Evolutionary conservation across 257 asterid genomes (phyloP).

Genomic region (Fraxinus anomala): DNA sequence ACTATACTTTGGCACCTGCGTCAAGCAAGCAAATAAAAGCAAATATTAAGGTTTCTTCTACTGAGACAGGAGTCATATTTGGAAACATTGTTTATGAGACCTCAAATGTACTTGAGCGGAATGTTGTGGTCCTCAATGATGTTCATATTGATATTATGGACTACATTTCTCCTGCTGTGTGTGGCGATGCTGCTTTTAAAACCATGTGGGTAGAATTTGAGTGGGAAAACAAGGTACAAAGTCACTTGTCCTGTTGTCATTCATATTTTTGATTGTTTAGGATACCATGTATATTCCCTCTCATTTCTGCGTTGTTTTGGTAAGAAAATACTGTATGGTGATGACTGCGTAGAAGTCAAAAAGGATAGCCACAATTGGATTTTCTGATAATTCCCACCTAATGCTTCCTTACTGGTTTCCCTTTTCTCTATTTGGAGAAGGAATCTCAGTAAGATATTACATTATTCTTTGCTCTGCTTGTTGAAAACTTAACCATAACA

Average conservation of each 20-base stretch:
- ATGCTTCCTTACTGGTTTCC: background rate
- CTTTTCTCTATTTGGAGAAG: background rate
- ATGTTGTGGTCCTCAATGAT: slow-evolving; percentile 87
- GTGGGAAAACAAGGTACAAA: slow-evolving; percentile 93
- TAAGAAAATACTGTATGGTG: background rate
- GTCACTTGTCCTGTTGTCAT: slow-evolving; percentile 22
- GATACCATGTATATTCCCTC: slow-evolving; percentile 13
- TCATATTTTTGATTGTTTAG: slow-evolving; percentile 5
- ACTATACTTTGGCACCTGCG: slow-evolving; percentile 82
- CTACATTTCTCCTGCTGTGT: slow-evolving; percentile 91
- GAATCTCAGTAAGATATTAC: background rate
- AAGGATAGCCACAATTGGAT: background rate
- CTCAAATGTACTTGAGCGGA: slow-evolving; percentile 84
- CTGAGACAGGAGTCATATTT: slow-evolving; percentile 96
- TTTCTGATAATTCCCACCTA: background rate
- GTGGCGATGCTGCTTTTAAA: slow-evolving; percentile 89
- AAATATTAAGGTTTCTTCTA: slow-evolving; percentile 92
- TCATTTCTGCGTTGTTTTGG: slow-evolving; percentile 10
- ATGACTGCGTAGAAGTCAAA: background rate
- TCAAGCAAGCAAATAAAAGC: slow-evolving; percentile 95
- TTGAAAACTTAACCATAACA: background rate
- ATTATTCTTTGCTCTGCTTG: background rate
- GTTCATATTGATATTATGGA: slow-evolving; percentile 98
- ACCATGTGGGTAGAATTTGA: slow-evolving; percentile 99
- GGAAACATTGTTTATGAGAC: slow-evolving; percentile 95